Base-by-base conservation (phyloP, 768 basidiomycete genomes). In the Auricularia cornea region DNA sequence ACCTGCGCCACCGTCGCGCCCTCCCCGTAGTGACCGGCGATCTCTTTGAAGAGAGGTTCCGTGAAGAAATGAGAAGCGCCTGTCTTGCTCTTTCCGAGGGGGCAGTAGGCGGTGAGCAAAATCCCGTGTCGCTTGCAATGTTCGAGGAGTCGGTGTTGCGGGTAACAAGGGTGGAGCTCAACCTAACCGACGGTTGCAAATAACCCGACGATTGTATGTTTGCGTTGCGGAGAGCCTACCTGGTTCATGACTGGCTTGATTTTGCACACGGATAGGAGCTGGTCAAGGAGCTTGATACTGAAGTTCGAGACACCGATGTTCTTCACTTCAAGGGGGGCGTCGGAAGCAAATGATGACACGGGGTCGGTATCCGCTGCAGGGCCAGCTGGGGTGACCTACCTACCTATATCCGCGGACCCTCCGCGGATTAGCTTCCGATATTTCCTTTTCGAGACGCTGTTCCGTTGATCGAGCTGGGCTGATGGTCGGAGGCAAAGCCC, bases 221-320 rank as follows among this genome's bases (percentile, higher is more conserved):
- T 14, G 38, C 57, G 35, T 41, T 59, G 60, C 68, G 70, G 69
- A 23, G 18, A 23, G 73, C 86, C 84, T n/a, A 87, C 80, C 71
- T 90, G 89, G 68, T 90, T 85, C 18, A 84, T 80, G 38, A 83
- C 84, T 20, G 89, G 87, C n/a, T 81, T 76, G 67, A 88, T 79
- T 26, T 18, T 48, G 44, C 44, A 48, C 26, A 78, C 75, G 40
- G 79, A 72, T 32, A 83, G 71, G 6, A 86, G 74, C 40, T 75
- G 67, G 44, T 64, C 63, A 29, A 77, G 71, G 12, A 75, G 79
- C 68, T 80, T 80, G 62, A 82, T 75, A 12, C 79, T 81, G 67
- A 84, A 84, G 71, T 85, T 85, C 40, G 81, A 82, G n/a, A 87
- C 82, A 10, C 84, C 84, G 62, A 82, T 79, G 3, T 72, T 69